Evolutionary conservation across 441 rosid genomes (phyloP).

Genomic region (Eruca vesicaria): DNA sequence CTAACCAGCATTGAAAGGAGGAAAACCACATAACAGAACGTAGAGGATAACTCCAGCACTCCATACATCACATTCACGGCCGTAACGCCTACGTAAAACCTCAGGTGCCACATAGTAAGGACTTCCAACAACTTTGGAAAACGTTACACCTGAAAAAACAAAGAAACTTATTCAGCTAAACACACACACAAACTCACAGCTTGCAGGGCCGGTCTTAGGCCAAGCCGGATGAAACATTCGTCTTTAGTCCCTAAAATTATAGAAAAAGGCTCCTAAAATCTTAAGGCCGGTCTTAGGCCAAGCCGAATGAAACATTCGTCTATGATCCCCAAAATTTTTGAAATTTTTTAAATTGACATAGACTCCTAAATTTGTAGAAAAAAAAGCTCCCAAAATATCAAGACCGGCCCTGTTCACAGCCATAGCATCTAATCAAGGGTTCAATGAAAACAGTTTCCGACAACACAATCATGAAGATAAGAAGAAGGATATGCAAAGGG

Average conservation of each 20-base stretch:
- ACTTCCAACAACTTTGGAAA: conserved; percentile 54
- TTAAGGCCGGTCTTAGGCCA: too few species aligned
- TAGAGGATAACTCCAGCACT: conserved; percentile 62
- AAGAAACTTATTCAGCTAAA: not conserved
- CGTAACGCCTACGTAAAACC: conserved; percentile 49
- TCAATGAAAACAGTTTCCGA: not conserved
- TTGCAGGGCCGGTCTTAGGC: too few species aligned
- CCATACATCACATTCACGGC: conserved; percentile 57
- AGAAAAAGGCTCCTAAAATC: too few species aligned
- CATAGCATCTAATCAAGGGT: not conserved
- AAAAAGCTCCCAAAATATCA: too few species aligned
- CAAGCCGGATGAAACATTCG: too few species aligned
- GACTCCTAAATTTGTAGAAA: too few species aligned
- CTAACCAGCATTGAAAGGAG: conserved; percentile 61
- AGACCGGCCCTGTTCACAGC: too few species aligned
- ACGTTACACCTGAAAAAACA: conserved; percentile 33
- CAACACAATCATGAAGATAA: conserved; percentile 2
- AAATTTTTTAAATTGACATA: too few species aligned
- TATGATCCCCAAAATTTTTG: too few species aligned
- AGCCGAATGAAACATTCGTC: too few species aligned
- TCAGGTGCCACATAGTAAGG: conserved; percentile 64
- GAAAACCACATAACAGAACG: conserved; percentile 52
- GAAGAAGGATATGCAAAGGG: not conserved
- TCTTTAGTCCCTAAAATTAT: too few species aligned
- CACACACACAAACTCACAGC: not conserved